A percentile compares a stretch with the other conserved stretches of the same genome.
Evolutionary conservation across 2,329 filamentous ascomycete genomes (phyloP).

Genomic region (Botrytis squamosa): DNA sequence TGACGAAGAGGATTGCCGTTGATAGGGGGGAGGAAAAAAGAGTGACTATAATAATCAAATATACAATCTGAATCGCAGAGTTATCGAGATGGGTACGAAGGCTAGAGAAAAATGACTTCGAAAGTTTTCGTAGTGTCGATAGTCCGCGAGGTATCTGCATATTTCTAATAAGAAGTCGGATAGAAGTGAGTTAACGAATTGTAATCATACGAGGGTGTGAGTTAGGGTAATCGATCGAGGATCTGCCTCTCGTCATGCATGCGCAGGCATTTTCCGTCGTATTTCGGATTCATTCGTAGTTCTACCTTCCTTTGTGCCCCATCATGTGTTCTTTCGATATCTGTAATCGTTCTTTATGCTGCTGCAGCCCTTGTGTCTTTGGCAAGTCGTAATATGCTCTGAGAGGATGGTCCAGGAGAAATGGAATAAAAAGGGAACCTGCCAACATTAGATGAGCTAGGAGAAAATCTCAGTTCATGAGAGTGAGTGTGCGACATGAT

Average conservation of each 20-base stretch:
- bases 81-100: background rate
- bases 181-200: background rate
- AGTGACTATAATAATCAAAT: background rate
- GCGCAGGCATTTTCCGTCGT: background rate
- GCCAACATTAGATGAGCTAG: background rate
- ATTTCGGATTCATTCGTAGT: background rate
- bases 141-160: no score
- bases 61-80: background rate
- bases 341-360: background rate
- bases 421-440: background rate
- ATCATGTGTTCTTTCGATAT: background rate
- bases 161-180: rapidly evolving
- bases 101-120: background rate
- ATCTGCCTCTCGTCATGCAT: no score
- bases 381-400: no score
- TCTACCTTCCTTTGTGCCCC: background rate
- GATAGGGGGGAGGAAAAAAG: background rate
- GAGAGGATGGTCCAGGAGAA: background rate
- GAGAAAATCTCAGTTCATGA: background rate
- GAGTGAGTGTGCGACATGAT: background rate
- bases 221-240: background rate
- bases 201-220: background rate
- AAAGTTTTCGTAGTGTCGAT: background rate
- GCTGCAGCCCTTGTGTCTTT: background rate
- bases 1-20: background rate